Evolutionary conservation across 805 yeast species (phyloP), one percentile per base, ranked within the genome.

Genomic region (Torulaspora indica): DNA sequence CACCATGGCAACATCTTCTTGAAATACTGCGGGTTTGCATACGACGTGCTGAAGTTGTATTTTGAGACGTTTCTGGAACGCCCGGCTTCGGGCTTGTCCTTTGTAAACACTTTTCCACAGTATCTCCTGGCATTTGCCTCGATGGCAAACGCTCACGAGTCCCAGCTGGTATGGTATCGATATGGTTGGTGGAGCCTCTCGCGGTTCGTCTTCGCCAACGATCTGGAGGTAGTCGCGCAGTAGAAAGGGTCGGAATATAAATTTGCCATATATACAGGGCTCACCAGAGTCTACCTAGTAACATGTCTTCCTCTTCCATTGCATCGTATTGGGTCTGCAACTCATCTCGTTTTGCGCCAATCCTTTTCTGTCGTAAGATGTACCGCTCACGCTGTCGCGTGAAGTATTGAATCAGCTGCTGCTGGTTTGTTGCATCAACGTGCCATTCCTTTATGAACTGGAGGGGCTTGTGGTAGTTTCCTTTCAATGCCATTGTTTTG

Each of bases 91-190:
- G 25, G 18, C 3, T 34, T 39, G 31, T 69, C 67, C 69, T 68
- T 64, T 44, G 65, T 74, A 33, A 68, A 36, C 51, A 57, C 57
- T 9, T 68, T 29, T 56, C 61, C 48, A 25, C 61, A 56, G 35
- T 61, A 63, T 37, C 46, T 67, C 1, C 43, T 68, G 10, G 58
- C 75, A 4, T 71, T 81, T 43, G 74, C 83, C 0, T 85, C 95
- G 3, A 88, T 91, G 96, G 68, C 81, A 2, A 73, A 73, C 51
- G 95, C 85, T 2, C 98, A 93, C 66, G 72, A 73, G 49, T 79
- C 95, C 1, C 98, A 93, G 63, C 85, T 93, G 85, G 90, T 84
- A 7, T 91, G 97, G 97, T 93, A 83, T 63, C 74, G 98, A 53
- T 85, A 85, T 69, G 82, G 88, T 1, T 93, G 97, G 96, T 70